Base-by-base conservation (phyloP, 2,329 filamentous ascomycete species). In the Spiromastix sp. region DNA sequence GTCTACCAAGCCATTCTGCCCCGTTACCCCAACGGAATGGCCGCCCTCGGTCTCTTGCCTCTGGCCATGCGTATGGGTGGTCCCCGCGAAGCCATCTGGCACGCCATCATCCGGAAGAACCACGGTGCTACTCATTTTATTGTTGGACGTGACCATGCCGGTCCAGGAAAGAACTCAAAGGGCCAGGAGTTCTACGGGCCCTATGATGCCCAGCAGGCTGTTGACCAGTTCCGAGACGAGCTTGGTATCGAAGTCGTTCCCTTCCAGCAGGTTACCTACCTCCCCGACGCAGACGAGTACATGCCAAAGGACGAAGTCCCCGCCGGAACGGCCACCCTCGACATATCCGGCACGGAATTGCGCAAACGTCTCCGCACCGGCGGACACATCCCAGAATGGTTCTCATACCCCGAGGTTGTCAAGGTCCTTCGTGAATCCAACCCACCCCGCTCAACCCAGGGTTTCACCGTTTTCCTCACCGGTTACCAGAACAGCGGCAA, bases 21-120 rank as follows among this genome's bases (percentile, higher is more conserved):
- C 49, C 79, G 91, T 57, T 98, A 98, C 69, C 91, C 91, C 63
- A 98, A 96, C 64, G 91, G 91, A 55, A 98, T 98, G 91, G 91
- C 91, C 40, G 86, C 93, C 25, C 77, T 98, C 46, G 89, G 86
- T 64, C 84, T 98, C 27, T 75, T 98, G 36, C 87, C 87, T 40
- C 74, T 98, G 46, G 91, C 91, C 53, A 98, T 98, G 91, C 83
- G 91, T 59, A 98, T 98, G 91, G 91, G 86, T 57, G 91, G 91
- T 52, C 91, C 91, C 45, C 85, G 91, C 49, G 91, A 98, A 71
- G 91, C 91, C 49, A 86, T 98, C 68, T 98, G 91, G 91, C 91
- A 98, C 72, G 91, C 91, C 56, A 94, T 98, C 55, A 98, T 98
- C 72, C 86, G 91, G 60, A 98, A 96, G 80, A 98, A 98, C 68